Evolutionary conservation across 2,329 filamentous ascomycete species (phyloP), one percentile per base, ranked within the genome.

Genomic region (Aspergillus pseudotamarii): DNA sequence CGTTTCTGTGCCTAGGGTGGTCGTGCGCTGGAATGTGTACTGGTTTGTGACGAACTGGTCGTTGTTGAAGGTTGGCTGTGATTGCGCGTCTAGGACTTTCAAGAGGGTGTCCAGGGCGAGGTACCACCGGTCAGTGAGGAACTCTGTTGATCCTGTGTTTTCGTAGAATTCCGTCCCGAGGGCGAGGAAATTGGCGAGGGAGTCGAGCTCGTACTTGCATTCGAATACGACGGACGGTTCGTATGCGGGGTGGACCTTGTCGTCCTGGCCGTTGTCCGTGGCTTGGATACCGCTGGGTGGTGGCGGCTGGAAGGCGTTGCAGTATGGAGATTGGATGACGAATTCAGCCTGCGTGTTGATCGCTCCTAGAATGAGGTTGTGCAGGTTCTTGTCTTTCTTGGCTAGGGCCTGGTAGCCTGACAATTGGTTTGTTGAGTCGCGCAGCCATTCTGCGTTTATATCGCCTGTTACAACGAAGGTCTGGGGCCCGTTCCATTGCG

Each of bases 161-260:
- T 91, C 87, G 79, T 95, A 85, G 79, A 96, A 98, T 70, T 97
- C 89, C 72, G 97, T 97, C 21, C 85, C 87, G 2, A 99, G 81
- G 0, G 91, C 88, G 6, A 99, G 85, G 76, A 99, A 99, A 74
- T 96, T 90, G 0, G 94, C 95, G 0, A 99, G 84, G 10, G 94
- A 97, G 79, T 99, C 95, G 26, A 99, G 88, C 81, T 99, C 95
- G 79, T 98, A 99, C 80, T 99, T 99, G 86, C 95, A 99, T 79
- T 99, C 95, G 68, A 97, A 99, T 4, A 99, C 95, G 56, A 89
- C 86, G 0, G 84, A 87, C 0, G 90, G 90, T 73, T 98, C 93
- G 74, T 96, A 98, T 0, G 84, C 83, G 0, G 95, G 95, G 71
- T 97, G 93, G 0, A 99, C 95, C 10, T 76, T 79, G 73, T 99